phyloP scores from a whole-genome alignment of 176 grass and related monocot species.

The Bromus sterilis region DNA sequence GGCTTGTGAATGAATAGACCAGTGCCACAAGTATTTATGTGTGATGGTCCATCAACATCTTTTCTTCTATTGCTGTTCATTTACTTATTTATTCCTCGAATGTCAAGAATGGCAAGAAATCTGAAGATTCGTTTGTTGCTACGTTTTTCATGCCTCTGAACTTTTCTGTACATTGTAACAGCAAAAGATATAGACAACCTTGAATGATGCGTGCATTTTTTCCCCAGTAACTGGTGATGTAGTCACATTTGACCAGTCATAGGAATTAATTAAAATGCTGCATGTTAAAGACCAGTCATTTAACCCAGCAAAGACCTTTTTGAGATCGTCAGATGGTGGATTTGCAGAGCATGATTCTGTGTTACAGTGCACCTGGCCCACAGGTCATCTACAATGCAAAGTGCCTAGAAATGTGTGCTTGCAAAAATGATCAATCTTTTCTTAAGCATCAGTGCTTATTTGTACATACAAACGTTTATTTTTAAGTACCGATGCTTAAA shows the following conservation, averaged over 20 bases:
- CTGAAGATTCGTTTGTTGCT: not conserved
- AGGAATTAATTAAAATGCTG: not conserved
- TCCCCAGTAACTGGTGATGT: not conserved
- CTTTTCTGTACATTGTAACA: constrained; percentile 1
- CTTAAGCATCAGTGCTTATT: too few species aligned
- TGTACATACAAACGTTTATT: too few species aligned
- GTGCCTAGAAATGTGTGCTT: too few species aligned
- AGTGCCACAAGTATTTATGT: not conserved
- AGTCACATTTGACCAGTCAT: not conserved
- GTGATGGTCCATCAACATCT: not conserved
- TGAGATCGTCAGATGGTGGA: not conserved
- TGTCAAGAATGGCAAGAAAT: constrained; percentile 8
- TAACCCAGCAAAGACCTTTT: not conserved
- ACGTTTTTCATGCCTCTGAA: not conserved
- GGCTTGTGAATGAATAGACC: constrained; percentile 52
- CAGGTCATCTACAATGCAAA: too few species aligned
- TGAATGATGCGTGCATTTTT: not conserved
- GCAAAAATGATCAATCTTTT: too few species aligned
- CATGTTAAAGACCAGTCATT: not conserved
- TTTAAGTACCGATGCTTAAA: too few species aligned
- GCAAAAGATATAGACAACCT: not conserved
- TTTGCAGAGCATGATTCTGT: not conserved
- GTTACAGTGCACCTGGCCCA: not conserved
- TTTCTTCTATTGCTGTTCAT: not conserved
- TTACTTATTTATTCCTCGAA: not conserved